Evolutionary conservation across 2,329 filamentous ascomycete species (phyloP).

Genomic region (Ophiostoma montium): DNA sequence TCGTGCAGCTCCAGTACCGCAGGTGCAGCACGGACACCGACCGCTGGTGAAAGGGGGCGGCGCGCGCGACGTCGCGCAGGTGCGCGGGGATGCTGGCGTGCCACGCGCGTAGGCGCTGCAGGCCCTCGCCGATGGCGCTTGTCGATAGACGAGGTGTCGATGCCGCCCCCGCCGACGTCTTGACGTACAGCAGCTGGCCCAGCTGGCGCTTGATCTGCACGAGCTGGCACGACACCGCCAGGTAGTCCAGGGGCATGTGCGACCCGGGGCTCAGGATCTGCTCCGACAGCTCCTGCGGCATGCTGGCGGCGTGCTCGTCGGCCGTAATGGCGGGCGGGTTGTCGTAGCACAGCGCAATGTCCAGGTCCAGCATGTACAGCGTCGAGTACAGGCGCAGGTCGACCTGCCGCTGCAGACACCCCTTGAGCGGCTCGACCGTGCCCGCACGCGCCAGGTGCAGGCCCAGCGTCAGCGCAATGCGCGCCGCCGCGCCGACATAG

Average conservation of each 20-base stretch:
- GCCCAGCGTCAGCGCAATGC: conserved; percentile 17
- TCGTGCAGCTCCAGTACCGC: conserved; percentile 14
- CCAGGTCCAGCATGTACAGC: conserved; percentile 17
- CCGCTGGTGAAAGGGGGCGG: conserved; percentile 15
- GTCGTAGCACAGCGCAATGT: conserved; percentile 16
- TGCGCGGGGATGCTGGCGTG: conserved; percentile 15
- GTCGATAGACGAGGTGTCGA: conserved; percentile 7
- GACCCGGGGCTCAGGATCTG: conserved; percentile 17
- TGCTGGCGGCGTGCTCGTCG: conserved; percentile 12
- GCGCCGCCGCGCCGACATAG: conserved; percentile 16
- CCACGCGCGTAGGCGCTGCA: conserved; percentile 14
- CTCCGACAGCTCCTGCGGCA: conserved; percentile 12
- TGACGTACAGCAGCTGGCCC: conserved; percentile 12
- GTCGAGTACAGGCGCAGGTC: conserved; percentile 17
- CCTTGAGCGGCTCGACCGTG: conserved; percentile 10
- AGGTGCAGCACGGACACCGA: conserved; percentile 16
- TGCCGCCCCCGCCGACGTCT: neutral
- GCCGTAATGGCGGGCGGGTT: conserved; percentile 15
- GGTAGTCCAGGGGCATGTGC: conserved; percentile 17
- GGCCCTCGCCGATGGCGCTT: conserved; percentile 11
- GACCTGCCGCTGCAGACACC: conserved; percentile 16
- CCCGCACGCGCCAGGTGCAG: conserved; percentile 14
- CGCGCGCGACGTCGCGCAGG: conserved; percentile 14
- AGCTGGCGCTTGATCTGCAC: conserved; percentile 14
- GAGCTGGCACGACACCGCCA: conserved; percentile 15